Evolutionary conservation across 495 filamentous ascomycete genomes (phyloP), one percentile per base, ranked within the genome.

Genomic region (Podospora didyma): DNA sequence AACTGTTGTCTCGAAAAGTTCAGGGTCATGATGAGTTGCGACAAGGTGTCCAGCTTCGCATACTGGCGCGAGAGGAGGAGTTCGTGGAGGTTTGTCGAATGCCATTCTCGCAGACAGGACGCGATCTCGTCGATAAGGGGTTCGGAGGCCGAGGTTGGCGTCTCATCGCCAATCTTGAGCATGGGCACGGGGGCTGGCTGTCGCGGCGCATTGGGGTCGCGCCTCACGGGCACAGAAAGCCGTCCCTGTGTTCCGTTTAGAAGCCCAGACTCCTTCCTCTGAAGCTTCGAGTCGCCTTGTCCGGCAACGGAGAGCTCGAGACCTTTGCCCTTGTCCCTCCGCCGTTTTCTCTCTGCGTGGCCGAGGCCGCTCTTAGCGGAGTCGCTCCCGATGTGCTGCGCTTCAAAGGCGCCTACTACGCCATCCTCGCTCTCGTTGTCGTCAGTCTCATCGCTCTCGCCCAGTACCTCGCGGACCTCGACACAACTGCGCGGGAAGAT

Each of bases 111-210:
- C 28, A 99, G 73, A 68, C 93, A 97, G 7, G 90, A 96, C 17
- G 92, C 92, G 67, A 97, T 97, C 67, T 99, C 94, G 69, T 97
- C 95, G 11, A 99, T 92, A 54, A 99, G 75, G 2, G 94, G 94
- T 68, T 99, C 94, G 22, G 89, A 82, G 12, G 83, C 79, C 2
- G 90, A 96, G 2, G 89, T 93, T 3, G 91, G 87, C 1, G 91
- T 96, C 75, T 98, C 94, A 60, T 98, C 94, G 22, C 95, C 95
- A 64, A 97, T 90, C 69, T 96, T 96, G 37, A 98, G 79, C 89
- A 96, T 93, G 7, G 94, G 94, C 2, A 98, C 95, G 0, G 94
- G 94, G 9, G 95, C 95, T 2, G 89, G 82, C 23, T 91, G 95
- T 63, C 89, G 89, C 14, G 88, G 86, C 24, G 78, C 80, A 66